Evolutionary conservation across 75 land plant genomes (phyloP), one percentile per base, ranked within the genome.

Genomic region (Chamaecyparis obtusa): DNA sequence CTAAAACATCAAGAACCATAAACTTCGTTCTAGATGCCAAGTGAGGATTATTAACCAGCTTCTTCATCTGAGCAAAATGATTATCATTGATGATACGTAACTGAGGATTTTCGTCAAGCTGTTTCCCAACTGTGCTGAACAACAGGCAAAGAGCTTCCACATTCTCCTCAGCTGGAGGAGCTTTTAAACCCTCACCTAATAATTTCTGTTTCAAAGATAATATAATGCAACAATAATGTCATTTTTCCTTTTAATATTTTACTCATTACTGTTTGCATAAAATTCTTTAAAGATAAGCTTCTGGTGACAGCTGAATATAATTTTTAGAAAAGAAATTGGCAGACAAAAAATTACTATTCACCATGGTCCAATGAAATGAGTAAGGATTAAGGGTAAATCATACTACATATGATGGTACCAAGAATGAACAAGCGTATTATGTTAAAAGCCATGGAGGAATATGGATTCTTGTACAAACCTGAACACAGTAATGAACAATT

Each of bases 131-230:
- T 21, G 95, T 96, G 35, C 69, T 87, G 81, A 97, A 94, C 39
- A 97, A 90, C 57, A 93, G 98, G 84, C 96, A 96, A 84, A 97
- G 94, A 15, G 98, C 99, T 87, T 97, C 98, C 32, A 97, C 96
- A 86, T 97, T 97, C 83, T 95, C 97, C 90, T 96, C 99, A 46
- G 87, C 98, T 49, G 97, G 99, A 85, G 89, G 89, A 76, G 85
- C 84, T 74, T 91, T 94, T 41, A 83, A 44, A 85, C 94, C 95
- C 75, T 46, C 56, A 27, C 95, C 98, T 87, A 97, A 88, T 43
- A 96, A 91, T 78, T 90, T 93, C 95, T 94, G 89, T 30, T 2
- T 0, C 33, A 24, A 9, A n/a, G 13, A 30, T 30, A 71, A 71
- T 71, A 71, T 27, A 71, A 30, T 24, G 30, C 6, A 71, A 71